phyloP scores from a whole-genome alignment of 257 asterid genomes.

The Nicotiana obtusifolia region DNA sequence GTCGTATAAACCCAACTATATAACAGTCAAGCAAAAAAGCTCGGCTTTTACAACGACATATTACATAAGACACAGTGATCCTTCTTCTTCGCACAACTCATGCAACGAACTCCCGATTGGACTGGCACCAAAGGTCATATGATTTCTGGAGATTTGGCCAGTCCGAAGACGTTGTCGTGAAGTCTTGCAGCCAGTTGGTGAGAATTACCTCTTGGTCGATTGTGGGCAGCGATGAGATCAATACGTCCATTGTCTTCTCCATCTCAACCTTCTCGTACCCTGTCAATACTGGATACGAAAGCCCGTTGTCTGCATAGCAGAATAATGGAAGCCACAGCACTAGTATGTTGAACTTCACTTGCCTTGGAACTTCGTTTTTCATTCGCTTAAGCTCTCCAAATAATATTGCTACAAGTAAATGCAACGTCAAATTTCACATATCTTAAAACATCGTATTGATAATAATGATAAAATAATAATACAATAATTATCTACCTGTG shows the following conservation, averaged over 20 bases:
- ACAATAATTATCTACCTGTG: conserved; percentile 8
- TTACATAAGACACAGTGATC: background rate
- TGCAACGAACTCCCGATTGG: conserved; percentile 18
- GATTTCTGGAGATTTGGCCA: conserved; percentile 31
- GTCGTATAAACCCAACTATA: background rate
- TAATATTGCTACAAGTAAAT: conserved; percentile 12
- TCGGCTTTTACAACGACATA: background rate
- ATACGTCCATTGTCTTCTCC: conserved; percentile 20
- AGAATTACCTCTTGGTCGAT: conserved; percentile 25
- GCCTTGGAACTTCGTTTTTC: conserved; percentile 2
- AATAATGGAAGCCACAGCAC: conserved; percentile 25
- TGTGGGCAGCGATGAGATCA: conserved; percentile 17
- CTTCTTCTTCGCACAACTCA: background rate
- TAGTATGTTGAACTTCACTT: conserved; percentile 22
- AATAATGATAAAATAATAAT: background rate
- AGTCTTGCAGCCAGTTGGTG: conserved; percentile 27
- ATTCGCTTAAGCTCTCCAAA: conserved; percentile 18
- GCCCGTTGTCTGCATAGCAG: conserved; percentile 27
- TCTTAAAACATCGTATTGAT: no score
- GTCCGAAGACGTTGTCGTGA: conserved; percentile 19
- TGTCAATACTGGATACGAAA: conserved; percentile 18
- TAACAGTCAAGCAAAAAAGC: background rate
- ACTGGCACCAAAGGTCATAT: conserved; percentile 25
- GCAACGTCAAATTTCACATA: background rate
- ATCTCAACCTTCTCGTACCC: conserved; percentile 27